Evolutionary conservation across 2,329 filamentous ascomycete genomes (phyloP).

Genomic region (Ophiosphaerella narmari): DNA sequence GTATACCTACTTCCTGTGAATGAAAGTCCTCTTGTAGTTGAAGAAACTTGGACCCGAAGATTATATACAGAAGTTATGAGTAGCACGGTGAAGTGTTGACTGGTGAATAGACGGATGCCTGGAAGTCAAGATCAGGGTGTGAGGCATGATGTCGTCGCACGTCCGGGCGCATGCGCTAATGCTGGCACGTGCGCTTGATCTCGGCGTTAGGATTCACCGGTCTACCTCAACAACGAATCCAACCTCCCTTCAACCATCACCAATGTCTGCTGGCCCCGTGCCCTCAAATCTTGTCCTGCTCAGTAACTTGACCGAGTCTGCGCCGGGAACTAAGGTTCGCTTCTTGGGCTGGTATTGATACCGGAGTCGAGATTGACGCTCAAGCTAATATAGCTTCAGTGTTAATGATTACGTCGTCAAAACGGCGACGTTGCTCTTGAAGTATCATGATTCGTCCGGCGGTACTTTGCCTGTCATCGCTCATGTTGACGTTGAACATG

Average conservation of each 20-base stretch:
- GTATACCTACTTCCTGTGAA: slow-evolving; percentile 12
- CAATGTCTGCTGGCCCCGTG: slow-evolving; percentile 55
- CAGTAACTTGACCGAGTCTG: slow-evolving; percentile 52
- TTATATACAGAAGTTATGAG: slow-evolving; percentile 3
- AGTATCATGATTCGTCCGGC: slow-evolving; percentile 65
- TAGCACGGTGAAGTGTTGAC: slow-evolving; percentile 12
- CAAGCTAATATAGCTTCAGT: slow-evolving; percentile 47
- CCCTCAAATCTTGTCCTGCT: slow-evolving; percentile 59
- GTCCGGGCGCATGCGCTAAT: slow-evolving; percentile 12
- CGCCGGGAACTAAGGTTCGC: slow-evolving; percentile 76
- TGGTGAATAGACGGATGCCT: slow-evolving; percentile 19
- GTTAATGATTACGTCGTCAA: slow-evolving; percentile 62
- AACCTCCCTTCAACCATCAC: slow-evolving; percentile 5
- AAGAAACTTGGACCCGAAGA: neutral
- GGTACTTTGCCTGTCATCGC: slow-evolving; percentile 51
- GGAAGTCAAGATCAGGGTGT: slow-evolving; percentile 22
- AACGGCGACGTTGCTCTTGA: slow-evolving; percentile 67
- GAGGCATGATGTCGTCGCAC: slow-evolving; percentile 29
- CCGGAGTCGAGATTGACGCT: neutral
- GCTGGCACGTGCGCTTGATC: slow-evolving; percentile 20
- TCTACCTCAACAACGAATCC: neutral
- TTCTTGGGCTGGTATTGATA: slow-evolving; percentile 84
- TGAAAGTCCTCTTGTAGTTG: neutral
- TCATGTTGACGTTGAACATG: slow-evolving; percentile 70
- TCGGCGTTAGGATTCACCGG: slow-evolving; percentile 18